Evolutionary conservation across 1,284 basidiomycete species (phyloP).

Genomic region (Stygiomarasmius scandens): DNA sequence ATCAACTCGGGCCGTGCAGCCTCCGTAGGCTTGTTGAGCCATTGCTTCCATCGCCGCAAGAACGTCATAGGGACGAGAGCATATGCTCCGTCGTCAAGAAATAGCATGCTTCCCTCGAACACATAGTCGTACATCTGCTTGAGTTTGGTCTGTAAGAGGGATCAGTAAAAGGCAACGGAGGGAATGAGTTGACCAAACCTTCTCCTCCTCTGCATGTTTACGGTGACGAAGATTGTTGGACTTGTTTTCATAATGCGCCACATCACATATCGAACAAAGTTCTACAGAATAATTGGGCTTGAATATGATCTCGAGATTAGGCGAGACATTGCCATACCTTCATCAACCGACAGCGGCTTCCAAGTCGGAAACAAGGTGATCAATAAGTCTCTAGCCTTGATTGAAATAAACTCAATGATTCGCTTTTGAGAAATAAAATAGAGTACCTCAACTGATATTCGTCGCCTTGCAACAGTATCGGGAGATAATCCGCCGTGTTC

Average conservation of each 20-base stretch:
- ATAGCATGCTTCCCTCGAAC: slow-evolving; percentile 44
- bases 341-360: slow-evolving; percentile 52
- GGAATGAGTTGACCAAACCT: slow-evolving; percentile 44
- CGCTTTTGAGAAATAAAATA: not conserved
- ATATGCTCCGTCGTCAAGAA: slow-evolving; percentile 50
- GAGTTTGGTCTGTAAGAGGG: slow-evolving; percentile 50
- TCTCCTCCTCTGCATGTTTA: slow-evolving; percentile 71
- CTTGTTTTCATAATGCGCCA: slow-evolving; percentile 53
- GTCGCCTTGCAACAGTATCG: slow-evolving; percentile 55
- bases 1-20: slow-evolving; percentile 57
- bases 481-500: slow-evolving; percentile 65
- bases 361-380: slow-evolving; percentile 64
- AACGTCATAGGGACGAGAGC: slow-evolving; percentile 66
- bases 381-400: slow-evolving; percentile 60
- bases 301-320: not conserved
- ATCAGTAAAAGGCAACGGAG: not conserved
- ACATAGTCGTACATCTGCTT: slow-evolving; percentile 62
- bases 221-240: slow-evolving; percentile 60
- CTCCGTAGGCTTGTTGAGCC: slow-evolving; percentile 63
- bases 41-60: slow-evolving; percentile 65
- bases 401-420: slow-evolving; percentile 2
- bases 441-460: slow-evolving; percentile 61
- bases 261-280: slow-evolving; percentile 63
- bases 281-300: slow-evolving; percentile 31
- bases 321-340: slow-evolving; percentile 4